Evolutionary conservation across 805 yeast species (phyloP).

Genomic region (Tetrapisispora arboricola): DNA sequence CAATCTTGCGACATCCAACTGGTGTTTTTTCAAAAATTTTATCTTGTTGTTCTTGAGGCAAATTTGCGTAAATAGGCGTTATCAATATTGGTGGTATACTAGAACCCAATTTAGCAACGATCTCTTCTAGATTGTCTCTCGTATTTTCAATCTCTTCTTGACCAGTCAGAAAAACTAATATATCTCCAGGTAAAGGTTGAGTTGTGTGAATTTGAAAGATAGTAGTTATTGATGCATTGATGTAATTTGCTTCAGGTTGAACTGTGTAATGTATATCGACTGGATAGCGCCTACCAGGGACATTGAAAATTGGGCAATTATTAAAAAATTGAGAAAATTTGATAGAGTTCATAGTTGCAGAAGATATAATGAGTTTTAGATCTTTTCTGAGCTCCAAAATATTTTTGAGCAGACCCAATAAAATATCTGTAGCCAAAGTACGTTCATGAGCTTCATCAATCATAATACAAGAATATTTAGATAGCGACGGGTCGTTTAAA

Average conservation of each 20-base stretch:
- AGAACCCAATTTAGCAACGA: conserved; percentile 50
- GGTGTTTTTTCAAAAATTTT: conserved; percentile 86
- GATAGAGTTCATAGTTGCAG: conserved; percentile 90
- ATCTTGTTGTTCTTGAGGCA: conserved; percentile 77
- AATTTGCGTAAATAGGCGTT: conserved; percentile 83
- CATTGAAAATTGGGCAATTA: conserved; percentile 74
- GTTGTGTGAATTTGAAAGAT: conserved; percentile 73
- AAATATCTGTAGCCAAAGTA: conserved; percentile 79
- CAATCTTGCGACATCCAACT: conserved; percentile 65
- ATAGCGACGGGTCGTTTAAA: conserved; percentile 60
- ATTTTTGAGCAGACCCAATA: conserved; percentile 72
- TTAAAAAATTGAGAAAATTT: conserved; percentile 75
- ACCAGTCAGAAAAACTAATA: conserved; percentile 84
- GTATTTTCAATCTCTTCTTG: conserved; percentile 89
- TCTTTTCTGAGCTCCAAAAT: conserved; percentile 54
- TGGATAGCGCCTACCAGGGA: conserved; percentile 91
- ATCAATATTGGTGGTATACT: conserved; percentile 53
- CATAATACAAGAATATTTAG: conserved; percentile 70
- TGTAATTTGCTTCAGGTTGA: conserved; percentile 83
- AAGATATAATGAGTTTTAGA: conserved; percentile 68
- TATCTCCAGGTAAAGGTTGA: conserved; percentile 62
- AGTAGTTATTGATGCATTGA: conserved; percentile 82
- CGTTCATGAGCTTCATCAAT: conserved; percentile 97
- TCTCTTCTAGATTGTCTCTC: conserved; percentile 63
- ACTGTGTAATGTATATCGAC: conserved; percentile 77